Base-by-base conservation (phyloP, 2,329 filamentous ascomycete species). In the Magnaporthiopsis rhizophila region DNA sequence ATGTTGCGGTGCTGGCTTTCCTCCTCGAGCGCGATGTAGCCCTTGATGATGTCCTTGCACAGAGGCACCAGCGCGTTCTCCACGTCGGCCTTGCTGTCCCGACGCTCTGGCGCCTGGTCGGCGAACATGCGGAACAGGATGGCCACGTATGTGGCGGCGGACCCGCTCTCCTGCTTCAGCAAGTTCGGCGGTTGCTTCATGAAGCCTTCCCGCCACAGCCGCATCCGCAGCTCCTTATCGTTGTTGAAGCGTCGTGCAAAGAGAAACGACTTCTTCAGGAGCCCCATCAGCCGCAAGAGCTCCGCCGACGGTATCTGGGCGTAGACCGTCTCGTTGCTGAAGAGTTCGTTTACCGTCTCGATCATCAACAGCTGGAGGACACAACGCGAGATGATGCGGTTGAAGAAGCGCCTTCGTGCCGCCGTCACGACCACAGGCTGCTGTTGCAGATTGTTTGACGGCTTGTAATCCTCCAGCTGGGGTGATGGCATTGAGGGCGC, bases 131-230 rank as follows among this genome's bases (percentile, higher is more conserved):
- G 85, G 78, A 99, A 92, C 34, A 99, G 80, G 69, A 99, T 99
- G 67, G 90, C 90, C 50, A 99, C 92, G 74, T 99, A 99, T 1
- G 96, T 97, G 2, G 91, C 91, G 0, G 95, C 95, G 64, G 89
- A 91, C 57, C 95, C 94, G 66, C 87, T 91, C 78, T 99, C 95
- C 75, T 99, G 95, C 79, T 99, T 99, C 36, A 99, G 84, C 15
- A 99, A 82, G 72, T 99, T 99, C 3, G 95, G 95, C 21, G 95
- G 94, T 74, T 99, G 95, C 78, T 96, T 97, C 95, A 99, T 99
- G 82, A 99, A 99, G 0, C 96, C 95, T 75, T 99, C 95, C 62
- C 92, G 85, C 92, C 96, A 99, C 24, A 99, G 82, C 24, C 91
- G 87, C 83, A 96, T 96, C 59, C 95, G 88, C 53, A 99, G 81